These are phyloP conservation scores for Cyphellophora attinorum DNA, from an alignment of 2,329 filamentous ascomycete genomes.

Conservation along the genomic window DNA sequence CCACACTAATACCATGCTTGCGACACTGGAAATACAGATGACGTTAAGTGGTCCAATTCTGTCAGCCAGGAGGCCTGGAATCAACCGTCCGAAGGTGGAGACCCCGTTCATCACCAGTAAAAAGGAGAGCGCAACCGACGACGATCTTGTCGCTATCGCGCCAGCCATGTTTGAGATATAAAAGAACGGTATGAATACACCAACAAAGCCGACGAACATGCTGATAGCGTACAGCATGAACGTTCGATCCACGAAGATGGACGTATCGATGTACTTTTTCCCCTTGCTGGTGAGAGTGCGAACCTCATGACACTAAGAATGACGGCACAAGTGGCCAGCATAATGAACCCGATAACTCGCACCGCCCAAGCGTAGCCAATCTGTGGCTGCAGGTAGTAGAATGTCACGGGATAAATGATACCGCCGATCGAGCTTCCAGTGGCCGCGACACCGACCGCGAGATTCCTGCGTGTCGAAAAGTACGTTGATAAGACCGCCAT, in stretches of 20 bases:
- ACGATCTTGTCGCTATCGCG: conserved; percentile 32
- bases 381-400: conserved; percentile 27
- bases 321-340: conserved; percentile 4
- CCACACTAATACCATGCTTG: neutral
- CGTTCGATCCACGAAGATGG: conserved; percentile 23
- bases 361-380: conserved; percentile 14
- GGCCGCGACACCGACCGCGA: conserved; percentile 72
- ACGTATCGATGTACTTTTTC: conserved; percentile 35
- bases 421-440: conserved; percentile 23
- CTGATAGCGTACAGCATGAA: conserved; percentile 13
- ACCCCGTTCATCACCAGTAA: conserved; percentile 23
- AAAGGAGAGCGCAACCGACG: conserved; percentile 10
- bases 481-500: conserved; percentile 46
- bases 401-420: conserved; percentile 45
- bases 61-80: neutral
- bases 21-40: neutral
- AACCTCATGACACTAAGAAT: conserved; percentile 12
- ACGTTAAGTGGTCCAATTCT: neutral
- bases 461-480: conserved; percentile 63
- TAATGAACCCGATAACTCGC: conserved; percentile 8
- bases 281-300: conserved; percentile 32
- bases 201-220: conserved; percentile 16
- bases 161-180: conserved; percentile 46
- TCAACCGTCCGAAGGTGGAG: neutral
- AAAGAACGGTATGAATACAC: conserved; percentile 18